Percentiles rank a stretch among this genome's conserved stretches.
These are phyloP conservation scores for Ustulina deusta DNA, from an alignment of 2,329 filamentous ascomycete genomes.

Conservation along the genomic window DNA sequence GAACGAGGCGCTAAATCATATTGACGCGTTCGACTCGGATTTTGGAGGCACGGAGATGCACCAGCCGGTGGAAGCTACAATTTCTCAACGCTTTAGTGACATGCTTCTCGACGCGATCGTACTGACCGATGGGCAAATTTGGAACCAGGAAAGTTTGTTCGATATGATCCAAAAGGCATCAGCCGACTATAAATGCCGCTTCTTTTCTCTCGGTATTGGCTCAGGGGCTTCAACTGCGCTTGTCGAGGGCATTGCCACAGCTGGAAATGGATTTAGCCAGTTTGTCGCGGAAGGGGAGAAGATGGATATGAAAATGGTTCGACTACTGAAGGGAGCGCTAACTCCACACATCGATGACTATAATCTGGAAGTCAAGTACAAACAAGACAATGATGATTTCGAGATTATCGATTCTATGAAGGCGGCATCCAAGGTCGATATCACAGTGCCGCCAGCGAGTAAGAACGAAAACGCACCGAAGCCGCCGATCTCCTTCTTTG, in stretches of 20 bases:
- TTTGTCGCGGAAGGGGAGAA: conserved; percentile 32
- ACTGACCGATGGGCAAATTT: conserved; percentile 35
- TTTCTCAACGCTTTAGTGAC: conserved; percentile 24
- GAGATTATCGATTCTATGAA: conserved; percentile 27
- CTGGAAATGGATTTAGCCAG: conserved; percentile 35
- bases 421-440: conserved; percentile 4
- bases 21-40: conserved; percentile 11
- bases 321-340: conserved; percentile 35
- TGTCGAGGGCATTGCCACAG: conserved; percentile 34
- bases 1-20: conserved; percentile 23
- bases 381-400: conserved; percentile 21
- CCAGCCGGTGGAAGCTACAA: conserved; percentile 17
- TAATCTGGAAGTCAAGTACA: conserved; percentile 32
- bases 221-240: conserved; percentile 31
- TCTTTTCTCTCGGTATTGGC: conserved; percentile 39
- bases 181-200: conserved; percentile 22
- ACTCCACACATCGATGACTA: conserved; percentile 32
- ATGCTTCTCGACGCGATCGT: conserved; percentile 32
- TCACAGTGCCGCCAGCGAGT: not conserved
- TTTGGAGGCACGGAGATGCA: conserved; percentile 32
- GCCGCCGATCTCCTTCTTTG: conserved; percentile 29
- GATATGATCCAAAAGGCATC: conserved; percentile 8
- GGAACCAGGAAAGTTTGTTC: conserved; percentile 28
- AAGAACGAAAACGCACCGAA: not conserved
- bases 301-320: conserved; percentile 37